phyloP scores from a whole-genome alignment of 2,329 filamentous ascomycete species.

The Colletotrichum echinochloae region DNA sequence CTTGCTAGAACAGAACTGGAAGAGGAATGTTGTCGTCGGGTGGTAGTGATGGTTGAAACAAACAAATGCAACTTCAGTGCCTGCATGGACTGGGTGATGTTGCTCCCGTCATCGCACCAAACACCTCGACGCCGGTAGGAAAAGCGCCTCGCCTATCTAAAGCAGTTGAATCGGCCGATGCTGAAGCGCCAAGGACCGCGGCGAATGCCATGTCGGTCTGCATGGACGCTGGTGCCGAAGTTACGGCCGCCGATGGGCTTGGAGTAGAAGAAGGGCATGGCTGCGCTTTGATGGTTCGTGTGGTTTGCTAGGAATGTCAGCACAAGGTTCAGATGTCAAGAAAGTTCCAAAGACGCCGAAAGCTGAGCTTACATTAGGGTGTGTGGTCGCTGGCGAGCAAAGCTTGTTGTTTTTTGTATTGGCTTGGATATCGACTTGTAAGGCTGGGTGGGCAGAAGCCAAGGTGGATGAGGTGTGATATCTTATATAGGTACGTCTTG shows the following conservation, averaged over 20 bases:
- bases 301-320: conserved; percentile 14
- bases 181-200: conserved; percentile 65
- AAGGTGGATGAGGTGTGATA: conserved; percentile 5
- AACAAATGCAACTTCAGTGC: background rate
- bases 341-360: background rate
- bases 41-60: background rate
- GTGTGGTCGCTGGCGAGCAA: background rate
- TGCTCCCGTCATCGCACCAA: background rate
- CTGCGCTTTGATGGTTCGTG: background rate
- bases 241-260: conserved; percentile 61
- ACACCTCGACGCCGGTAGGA: conserved; percentile 5
- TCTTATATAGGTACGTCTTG: conserved; percentile 22
- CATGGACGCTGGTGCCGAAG: conserved; percentile 62
- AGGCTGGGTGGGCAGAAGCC: conserved; percentile 11
- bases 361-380: background rate
- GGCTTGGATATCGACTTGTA: background rate
- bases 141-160: conserved; percentile 48
- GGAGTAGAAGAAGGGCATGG: conserved; percentile 62
- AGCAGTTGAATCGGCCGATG: conserved; percentile 64
- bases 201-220: conserved; percentile 59
- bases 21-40: background rate
- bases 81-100: background rate
- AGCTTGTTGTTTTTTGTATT: conserved; percentile 1
- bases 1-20: background rate
- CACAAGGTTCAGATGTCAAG: background rate